These are phyloP conservation scores for Auricularia sp. DNA, from an alignment of 768 basidiomycete species.

Conservation along the genomic window DNA sequence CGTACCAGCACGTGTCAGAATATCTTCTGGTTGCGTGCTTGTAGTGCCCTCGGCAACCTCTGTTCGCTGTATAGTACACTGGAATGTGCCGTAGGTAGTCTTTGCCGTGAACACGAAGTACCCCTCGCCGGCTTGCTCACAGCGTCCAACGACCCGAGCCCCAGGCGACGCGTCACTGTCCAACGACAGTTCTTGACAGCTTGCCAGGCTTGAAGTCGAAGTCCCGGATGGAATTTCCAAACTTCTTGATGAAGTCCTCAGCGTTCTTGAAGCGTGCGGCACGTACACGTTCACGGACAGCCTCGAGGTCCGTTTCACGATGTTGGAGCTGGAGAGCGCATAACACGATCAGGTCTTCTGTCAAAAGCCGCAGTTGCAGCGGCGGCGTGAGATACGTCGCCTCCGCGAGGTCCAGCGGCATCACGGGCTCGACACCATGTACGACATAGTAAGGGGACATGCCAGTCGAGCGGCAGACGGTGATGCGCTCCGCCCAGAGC, in stretches of 20 bases:
- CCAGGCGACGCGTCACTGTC: too few species aligned
- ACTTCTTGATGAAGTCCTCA: constrained; percentile 17
- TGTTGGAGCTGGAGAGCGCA: constrained; percentile 19
- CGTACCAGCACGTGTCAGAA: constrained; percentile 19
- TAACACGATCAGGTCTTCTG: constrained; percentile 15
- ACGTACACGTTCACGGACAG: constrained; percentile 10
- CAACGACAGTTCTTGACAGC: too few species aligned
- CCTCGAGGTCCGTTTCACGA: constrained; percentile 13
- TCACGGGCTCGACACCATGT: constrained; percentile 19
- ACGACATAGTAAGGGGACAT: constrained; percentile 16
- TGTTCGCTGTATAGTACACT: too few species aligned
- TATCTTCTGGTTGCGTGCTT: too few species aligned
- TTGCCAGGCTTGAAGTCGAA: constrained; percentile 21
- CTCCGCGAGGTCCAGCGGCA: constrained; percentile 24
- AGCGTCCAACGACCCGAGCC: too few species aligned
- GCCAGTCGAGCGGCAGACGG: constrained; percentile 13
- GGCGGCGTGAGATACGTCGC: constrained; percentile 21
- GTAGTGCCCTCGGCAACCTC: too few species aligned
- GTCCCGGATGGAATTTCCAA: constrained; percentile 10
- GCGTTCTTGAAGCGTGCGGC: constrained; percentile 13
- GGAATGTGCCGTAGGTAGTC: too few species aligned
- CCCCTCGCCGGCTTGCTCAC: too few species aligned
- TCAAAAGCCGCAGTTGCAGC: constrained; percentile 8
- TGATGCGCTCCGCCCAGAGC: constrained; percentile 17
- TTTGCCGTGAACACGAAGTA: too few species aligned